Evolutionary conservation across 2,329 filamentous ascomycete genomes (phyloP), one percentile per base, ranked within the genome.

Genomic region (Gnomoniopsis sp.): DNA sequence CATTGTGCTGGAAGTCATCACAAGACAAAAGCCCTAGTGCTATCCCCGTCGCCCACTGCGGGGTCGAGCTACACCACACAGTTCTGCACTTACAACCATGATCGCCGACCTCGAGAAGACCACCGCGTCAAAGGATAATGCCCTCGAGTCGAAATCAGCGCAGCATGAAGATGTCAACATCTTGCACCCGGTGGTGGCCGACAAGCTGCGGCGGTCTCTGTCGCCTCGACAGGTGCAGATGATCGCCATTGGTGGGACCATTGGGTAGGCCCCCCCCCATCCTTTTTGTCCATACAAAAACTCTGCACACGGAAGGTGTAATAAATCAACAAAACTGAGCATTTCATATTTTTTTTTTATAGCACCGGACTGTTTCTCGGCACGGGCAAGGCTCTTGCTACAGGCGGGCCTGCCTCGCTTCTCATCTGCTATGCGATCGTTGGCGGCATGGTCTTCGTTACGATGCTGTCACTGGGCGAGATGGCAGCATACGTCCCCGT

Each of bases 221-320:
- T 83, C 81, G 2, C 74, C 82, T 17, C 79, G 85, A n/a, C 85
- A 88, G 68, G 82, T 88, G 12, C 84, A 88, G 71, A 87, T 88
- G 84, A 86, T 88, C 61, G 86, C 85, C 47, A 82, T 85, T 51
- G 81, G 79, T 21, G 81, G 81, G 38, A 84, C 80, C 1, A 84
- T 85, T 49, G 82, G 43, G 43, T 34, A 33, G 36, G 52, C n/a
- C n/a, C 7, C 17, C 15, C 21, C 34, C 4, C 3, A 12, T 36
- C 49, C 84, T 0, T 84, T 84, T 2, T 36, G 12, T n/a, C n/a
- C n/a, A n/a, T n/a, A n/a, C n/a, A n/a, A n/a, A n/a, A n/a, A n/a
- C n/a, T n/a, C n/a, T n/a, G 19, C 17, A 52, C 21, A 3, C 19
- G 15, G 6, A 3, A n/a, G 33, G 14, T n/a, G 36, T 6, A 6